Evolutionary conservation across 495 filamentous ascomycete genomes (phyloP).

Genomic region (Trichoderma erinaceum): DNA sequence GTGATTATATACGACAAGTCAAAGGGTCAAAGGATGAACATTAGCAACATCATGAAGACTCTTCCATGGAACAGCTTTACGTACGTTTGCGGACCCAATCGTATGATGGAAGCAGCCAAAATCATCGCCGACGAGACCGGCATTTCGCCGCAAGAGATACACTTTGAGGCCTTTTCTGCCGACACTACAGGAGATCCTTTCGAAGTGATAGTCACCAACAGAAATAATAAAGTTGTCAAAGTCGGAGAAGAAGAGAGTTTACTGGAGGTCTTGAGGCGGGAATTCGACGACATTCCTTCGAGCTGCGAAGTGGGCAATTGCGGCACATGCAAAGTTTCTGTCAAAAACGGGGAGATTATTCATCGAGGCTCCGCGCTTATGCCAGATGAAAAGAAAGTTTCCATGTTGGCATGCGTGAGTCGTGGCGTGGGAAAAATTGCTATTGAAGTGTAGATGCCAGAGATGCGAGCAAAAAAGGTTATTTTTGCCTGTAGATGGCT

Average conservation of each 20-base stretch:
- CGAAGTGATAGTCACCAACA: conserved; percentile 40
- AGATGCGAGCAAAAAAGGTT: not conserved
- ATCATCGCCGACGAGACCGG: conserved; percentile 30
- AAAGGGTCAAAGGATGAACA: conserved; percentile 42
- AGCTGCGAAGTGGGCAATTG: conserved; percentile 56
- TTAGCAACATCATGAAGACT: conserved; percentile 32
- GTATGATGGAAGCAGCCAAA: conserved; percentile 43
- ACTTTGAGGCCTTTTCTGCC: conserved; percentile 51
- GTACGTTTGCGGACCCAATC: conserved; percentile 49
- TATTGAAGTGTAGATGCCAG: conserved; percentile 33
- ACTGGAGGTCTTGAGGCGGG: conserved; percentile 34
- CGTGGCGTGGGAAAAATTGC: conserved; percentile 40
- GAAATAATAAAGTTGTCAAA: conserved; percentile 23
- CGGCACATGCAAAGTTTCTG: conserved; percentile 47
- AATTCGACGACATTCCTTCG: conserved; percentile 38
- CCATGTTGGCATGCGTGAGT: conserved; percentile 45
- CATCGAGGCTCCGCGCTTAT: conserved; percentile 46
- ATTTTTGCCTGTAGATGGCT: not conserved
- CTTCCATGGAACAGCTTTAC: conserved; percentile 44
- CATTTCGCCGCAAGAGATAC: conserved; percentile 41
- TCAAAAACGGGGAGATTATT: conserved; percentile 45
- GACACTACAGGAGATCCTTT: conserved; percentile 50
- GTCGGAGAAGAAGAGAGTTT: conserved; percentile 40
- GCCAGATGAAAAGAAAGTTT: conserved; percentile 36
- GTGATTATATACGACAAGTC: conserved; percentile 43